Base-by-base conservation (phyloP, 179 eudicot genomes). In the Nepenthes alata region DNA sequence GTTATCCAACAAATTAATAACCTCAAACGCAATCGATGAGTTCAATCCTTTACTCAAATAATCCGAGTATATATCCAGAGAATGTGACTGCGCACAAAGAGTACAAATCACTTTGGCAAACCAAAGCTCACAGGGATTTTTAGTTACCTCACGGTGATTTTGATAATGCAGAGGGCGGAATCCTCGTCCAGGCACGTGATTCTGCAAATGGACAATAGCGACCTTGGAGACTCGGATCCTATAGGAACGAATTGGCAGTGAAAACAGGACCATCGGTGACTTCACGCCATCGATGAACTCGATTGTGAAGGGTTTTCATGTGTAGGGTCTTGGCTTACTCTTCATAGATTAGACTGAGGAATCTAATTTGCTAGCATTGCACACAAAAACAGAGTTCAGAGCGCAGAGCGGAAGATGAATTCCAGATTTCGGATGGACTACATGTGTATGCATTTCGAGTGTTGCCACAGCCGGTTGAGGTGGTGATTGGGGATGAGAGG, bases 21-120 rank as follows among this genome's bases (percentile, higher is more conserved):
- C 89, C 12, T 74, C 70, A 71, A 75, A 81, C 1, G 86, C 88
- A 59, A 85, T 72, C 53, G 58, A 68, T 2, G 91, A 79, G 59
- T 65, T 78, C 38, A 91, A 35, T 51, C 70, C 66, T 59, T 59
- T 61, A 5, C 70, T 67, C 48, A 91, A 63, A 80, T 82, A 91
- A 69, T 79, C 76, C 1, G 75, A 73, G 36, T 54, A 60, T 16
- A 69, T 39, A 57, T 75, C 64, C 3, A 82, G 70, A 44, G 68
- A 77, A 35, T 65, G 67, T 5, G 77, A 62, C 37, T 56, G 79
- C 70, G 80, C 50, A 64, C 78, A 84, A 59, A 91, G 67, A 55
- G 90, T 77, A 60, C 79, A 85, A 1, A 91, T 77, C 16, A 88
- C 74, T 64, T 91, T 88, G 34, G 75, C 70, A 71, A 83, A 82